Conservation (phyloP, 306 rosid genomes). For the Aeschynomene evenia region DNA sequence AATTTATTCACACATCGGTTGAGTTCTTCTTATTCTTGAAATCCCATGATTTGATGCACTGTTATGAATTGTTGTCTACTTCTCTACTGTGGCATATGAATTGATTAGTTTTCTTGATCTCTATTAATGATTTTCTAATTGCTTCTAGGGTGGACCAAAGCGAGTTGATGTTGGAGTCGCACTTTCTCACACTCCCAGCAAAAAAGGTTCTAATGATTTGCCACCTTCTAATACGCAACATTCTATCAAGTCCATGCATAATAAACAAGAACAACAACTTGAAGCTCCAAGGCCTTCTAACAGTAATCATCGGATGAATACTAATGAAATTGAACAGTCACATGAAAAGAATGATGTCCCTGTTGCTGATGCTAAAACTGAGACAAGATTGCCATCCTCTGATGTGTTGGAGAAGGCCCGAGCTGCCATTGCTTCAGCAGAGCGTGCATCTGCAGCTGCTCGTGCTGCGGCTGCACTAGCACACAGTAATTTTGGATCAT, state of each 20-base stretch:
- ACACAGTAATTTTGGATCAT: slow-evolving; percentile 44
- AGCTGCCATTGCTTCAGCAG: slow-evolving; percentile 84
- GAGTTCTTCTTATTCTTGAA: neutral
- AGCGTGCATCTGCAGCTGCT: slow-evolving; percentile 86
- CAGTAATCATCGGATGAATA: slow-evolving; percentile 24
- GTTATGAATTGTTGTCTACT: slow-evolving; percentile 5
- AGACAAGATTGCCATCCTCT: slow-evolving; percentile 46
- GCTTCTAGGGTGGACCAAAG: slow-evolving; percentile 70
- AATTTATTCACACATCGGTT: neutral
- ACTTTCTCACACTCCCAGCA: slow-evolving; percentile 42
- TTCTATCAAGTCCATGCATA: slow-evolving; percentile 29
- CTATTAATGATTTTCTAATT: slow-evolving; percentile 21
- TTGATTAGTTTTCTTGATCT: slow-evolving; percentile 8
- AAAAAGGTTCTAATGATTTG: slow-evolving; percentile 38
- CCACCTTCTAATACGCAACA: slow-evolving; percentile 34
- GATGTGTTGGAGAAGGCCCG: slow-evolving; percentile 79
- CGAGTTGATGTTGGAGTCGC: slow-evolving; percentile 46
- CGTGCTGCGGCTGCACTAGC: slow-evolving; percentile 77
- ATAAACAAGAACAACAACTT: slow-evolving; percentile 43
- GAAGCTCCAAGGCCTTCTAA: slow-evolving; percentile 44
- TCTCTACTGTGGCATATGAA: neutral
- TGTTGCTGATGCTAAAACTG: slow-evolving; percentile 37
- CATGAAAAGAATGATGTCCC: slow-evolving; percentile 34
- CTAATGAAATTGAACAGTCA: slow-evolving; percentile 59
- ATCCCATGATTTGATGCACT: neutral